phyloP scores from a whole-genome alignment of 495 filamentous ascomycete genomes.

The Neurospora tetraspora region DNA sequence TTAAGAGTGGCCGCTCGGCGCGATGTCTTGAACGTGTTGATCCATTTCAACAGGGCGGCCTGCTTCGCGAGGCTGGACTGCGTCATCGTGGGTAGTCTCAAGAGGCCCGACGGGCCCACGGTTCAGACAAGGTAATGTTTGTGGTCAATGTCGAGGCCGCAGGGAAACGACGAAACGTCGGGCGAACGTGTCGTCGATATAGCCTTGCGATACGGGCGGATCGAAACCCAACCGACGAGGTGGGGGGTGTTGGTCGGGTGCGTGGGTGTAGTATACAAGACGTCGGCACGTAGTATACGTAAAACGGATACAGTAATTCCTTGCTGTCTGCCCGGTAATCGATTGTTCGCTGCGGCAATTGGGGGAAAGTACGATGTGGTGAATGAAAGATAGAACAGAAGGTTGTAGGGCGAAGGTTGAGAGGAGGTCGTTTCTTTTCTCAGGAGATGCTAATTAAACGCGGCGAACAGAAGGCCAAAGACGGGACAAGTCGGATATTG shows the following conservation, averaged over 20 bases:
- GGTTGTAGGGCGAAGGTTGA: neutral
- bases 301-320: neutral
- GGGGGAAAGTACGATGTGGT: neutral
- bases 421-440: neutral
- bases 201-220: neutral
- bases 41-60: conserved; percentile 37
- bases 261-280: neutral
- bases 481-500: neutral
- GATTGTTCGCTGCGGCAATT: neutral
- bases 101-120: neutral
- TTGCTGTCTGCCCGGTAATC: neutral
- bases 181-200: neutral
- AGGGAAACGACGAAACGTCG: neutral
- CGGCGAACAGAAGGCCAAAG: neutral
- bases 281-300: neutral
- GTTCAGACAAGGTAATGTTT: neutral
- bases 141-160: neutral
- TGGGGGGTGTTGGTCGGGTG: neutral
- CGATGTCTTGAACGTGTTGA: conserved; percentile 26
- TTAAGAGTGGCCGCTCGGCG: conserved; percentile 28
- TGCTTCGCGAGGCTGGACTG: conserved; percentile 21
- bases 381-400: neutral
- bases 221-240: neutral
- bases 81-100: conserved; percentile 13
- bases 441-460: neutral